phyloP scores from a whole-genome alignment of 2,329 filamentous ascomycete species.

The Penicillium italicum region DNA sequence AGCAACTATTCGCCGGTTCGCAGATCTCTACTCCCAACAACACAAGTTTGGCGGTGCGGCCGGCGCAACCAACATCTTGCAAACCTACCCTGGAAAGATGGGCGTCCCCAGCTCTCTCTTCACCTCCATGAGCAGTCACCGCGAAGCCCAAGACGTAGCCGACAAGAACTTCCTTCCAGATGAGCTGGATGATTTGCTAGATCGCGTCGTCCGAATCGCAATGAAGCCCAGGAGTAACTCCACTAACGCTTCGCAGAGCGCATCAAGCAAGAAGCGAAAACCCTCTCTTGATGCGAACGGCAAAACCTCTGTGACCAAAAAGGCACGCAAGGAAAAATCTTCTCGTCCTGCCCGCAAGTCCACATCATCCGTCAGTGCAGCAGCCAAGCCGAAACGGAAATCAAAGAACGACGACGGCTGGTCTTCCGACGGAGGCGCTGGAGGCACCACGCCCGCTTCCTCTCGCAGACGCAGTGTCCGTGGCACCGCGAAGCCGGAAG shows the following conservation, averaged over 20 bases:
- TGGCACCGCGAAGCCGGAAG: conserved; percentile 31
- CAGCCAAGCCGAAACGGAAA: conserved; percentile 36
- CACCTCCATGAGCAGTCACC: conserved; percentile 68
- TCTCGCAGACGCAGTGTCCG: conserved; percentile 42
- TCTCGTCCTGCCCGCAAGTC: conserved; percentile 32
- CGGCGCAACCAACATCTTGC: conserved; percentile 57
- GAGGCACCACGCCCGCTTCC: conserved; percentile 30
- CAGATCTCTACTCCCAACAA: conserved; percentile 76
- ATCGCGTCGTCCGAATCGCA: conserved; percentile 66
- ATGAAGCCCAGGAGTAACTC: conserved; percentile 57
- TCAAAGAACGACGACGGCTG: conserved; percentile 40
- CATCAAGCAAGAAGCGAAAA: conserved; percentile 42
- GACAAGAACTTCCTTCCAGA: conserved; percentile 80
- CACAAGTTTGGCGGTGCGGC: conserved; percentile 43
- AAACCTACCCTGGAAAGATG: conserved; percentile 76
- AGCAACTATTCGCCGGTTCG: conserved; percentile 76
- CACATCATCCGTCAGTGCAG: conserved; percentile 24
- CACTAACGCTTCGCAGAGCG: conserved; percentile 15
- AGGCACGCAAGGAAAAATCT: conserved; percentile 31
- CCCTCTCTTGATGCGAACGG: conserved; percentile 29
- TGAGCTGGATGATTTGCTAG: conserved; percentile 70
- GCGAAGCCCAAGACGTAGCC: conserved; percentile 77
- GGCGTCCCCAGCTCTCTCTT: conserved; percentile 78
- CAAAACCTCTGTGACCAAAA: conserved; percentile 27
- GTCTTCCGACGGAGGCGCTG: conserved; percentile 43